A percentile compares a stretch with the other conserved stretches of the same genome.
These are phyloP conservation scores for Macrophomina tecta DNA, from an alignment of 2,329 filamentous ascomycete genomes.

Conservation along the genomic window DNA sequence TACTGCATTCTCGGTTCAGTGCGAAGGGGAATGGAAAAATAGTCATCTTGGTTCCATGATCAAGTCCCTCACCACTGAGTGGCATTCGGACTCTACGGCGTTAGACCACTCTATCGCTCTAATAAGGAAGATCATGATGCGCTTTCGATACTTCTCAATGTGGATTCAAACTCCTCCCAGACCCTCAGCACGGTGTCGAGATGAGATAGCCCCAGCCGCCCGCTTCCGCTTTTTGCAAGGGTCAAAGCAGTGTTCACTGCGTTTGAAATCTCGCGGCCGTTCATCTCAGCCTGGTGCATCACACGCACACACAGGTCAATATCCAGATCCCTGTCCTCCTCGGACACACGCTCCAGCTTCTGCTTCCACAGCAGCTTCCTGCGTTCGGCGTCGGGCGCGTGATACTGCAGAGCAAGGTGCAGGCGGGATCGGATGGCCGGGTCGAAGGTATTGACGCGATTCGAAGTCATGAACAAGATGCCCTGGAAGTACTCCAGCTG, in stretches of 20 bases:
- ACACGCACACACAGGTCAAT: constrained; percentile 47
- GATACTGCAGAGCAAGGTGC: constrained; percentile 30
- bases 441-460: constrained; percentile 28
- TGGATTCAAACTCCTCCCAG: constrained; percentile 28
- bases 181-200: constrained; percentile 27
- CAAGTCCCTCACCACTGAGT: no score
- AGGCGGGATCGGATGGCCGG: constrained; percentile 29
- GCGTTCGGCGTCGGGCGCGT: background rate
- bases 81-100: no score
- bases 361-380: constrained; percentile 38
- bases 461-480: constrained; percentile 37
- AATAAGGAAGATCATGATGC: no score
- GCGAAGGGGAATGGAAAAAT: no score
- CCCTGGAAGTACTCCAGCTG: constrained; percentile 48
- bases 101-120: no score
- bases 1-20: no score
- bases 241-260: constrained; percentile 28
- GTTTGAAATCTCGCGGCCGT: constrained; percentile 3
- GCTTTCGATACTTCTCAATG: constrained; percentile 6
- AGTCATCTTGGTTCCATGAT: no score
- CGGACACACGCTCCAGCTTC: constrained; percentile 24
- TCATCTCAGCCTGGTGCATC: constrained; percentile 43
- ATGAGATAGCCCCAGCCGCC: constrained; percentile 22
- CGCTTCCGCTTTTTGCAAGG: constrained; percentile 30
- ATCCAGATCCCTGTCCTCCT: constrained; percentile 25